These are phyloP conservation scores for Suillus discolor DNA, from an alignment of 768 basidiomycete genomes.

Conservation along the genomic window DNA sequence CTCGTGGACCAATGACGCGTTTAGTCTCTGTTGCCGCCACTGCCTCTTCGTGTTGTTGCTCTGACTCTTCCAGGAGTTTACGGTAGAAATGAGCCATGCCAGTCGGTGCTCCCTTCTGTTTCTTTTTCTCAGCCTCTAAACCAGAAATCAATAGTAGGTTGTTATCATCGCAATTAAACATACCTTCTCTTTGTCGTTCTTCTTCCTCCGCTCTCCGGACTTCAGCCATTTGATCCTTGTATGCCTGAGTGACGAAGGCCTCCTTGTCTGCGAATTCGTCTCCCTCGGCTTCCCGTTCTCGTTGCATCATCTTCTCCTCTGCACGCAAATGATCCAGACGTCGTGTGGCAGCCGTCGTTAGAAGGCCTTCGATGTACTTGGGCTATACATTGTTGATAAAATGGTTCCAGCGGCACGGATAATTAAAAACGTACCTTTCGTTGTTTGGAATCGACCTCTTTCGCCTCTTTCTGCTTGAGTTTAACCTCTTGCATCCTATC, in stretches of 20 bases:
- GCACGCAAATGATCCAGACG: conserved; percentile 88
- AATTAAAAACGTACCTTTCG: conserved; percentile 62
- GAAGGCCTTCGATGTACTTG: conserved; percentile 86
- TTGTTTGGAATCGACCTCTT: conserved; percentile 74
- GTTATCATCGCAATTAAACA: conserved; percentile 21
- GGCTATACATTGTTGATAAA: conserved; percentile 53
- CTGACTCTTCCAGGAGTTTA: conserved; percentile 75
- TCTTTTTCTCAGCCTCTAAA: conserved; percentile 59
- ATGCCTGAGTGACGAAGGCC: conserved; percentile 95
- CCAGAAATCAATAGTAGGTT: not conserved
- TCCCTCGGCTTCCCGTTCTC: conserved; percentile 90
- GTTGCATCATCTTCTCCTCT: conserved; percentile 97
- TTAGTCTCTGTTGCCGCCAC: conserved; percentile 71
- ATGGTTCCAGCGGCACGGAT: conserved; percentile 8
- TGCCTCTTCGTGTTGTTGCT: conserved; percentile 83
- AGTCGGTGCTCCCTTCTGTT: conserved; percentile 57
- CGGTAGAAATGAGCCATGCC: conserved; percentile 90
- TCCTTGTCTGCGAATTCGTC: conserved; percentile 95
- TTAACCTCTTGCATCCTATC: conserved; percentile 94
- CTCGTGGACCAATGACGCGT: conserved; percentile 62
- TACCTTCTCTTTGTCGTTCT: conserved; percentile 87
- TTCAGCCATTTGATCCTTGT: conserved; percentile 95
- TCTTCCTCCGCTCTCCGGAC: conserved; percentile 91
- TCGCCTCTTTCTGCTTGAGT: conserved; percentile 67
- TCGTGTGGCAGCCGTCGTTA: conserved; percentile 83